Conservation (phyloP, 139 green algal species). For the Chlorella vulgaris region DNA sequence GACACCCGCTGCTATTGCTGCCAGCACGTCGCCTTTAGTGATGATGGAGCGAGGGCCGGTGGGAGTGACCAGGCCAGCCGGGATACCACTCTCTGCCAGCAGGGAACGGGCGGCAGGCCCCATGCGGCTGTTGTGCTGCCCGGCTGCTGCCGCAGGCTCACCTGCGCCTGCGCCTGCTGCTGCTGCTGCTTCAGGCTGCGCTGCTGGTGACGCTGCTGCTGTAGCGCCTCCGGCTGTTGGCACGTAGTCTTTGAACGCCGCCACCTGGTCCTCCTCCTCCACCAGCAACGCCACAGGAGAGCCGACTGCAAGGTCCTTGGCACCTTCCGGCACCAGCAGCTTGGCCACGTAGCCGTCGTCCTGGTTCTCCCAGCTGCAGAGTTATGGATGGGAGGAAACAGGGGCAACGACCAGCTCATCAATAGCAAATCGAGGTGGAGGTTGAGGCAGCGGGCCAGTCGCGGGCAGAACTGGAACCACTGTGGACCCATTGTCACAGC, state of each 20-base stretch:
- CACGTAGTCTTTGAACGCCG: conserved; percentile 69
- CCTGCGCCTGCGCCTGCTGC: background rate
- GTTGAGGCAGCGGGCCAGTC: background rate
- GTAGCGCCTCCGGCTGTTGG: background rate
- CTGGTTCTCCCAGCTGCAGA: conserved; percentile 50
- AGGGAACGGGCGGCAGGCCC: conserved; percentile 75
- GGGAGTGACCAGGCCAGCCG: conserved; percentile 37
- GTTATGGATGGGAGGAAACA: background rate
- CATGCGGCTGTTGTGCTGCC: conserved; percentile 50
- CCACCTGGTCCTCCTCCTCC: conserved; percentile 77
- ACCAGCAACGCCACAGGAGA: conserved; percentile 83
- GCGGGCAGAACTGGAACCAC: background rate
- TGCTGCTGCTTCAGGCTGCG: background rate
- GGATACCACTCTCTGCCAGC: conserved; percentile 57
- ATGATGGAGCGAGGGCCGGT: conserved; percentile 83
- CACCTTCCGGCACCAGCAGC: conserved; percentile 72
- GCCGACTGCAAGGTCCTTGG: conserved; percentile 70
- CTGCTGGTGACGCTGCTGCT: background rate
- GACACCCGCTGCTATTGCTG: conserved; percentile 63
- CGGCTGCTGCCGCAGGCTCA: background rate
- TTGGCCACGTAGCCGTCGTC: conserved; percentile 86
- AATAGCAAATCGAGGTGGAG: background rate
- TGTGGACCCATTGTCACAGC: too few relatives aligned
- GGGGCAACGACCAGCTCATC: background rate
- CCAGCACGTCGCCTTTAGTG: conserved; percentile 90